Evolutionary conservation across 495 filamentous ascomycete species (phyloP).

Genomic region (Penicillium nucicola): DNA sequence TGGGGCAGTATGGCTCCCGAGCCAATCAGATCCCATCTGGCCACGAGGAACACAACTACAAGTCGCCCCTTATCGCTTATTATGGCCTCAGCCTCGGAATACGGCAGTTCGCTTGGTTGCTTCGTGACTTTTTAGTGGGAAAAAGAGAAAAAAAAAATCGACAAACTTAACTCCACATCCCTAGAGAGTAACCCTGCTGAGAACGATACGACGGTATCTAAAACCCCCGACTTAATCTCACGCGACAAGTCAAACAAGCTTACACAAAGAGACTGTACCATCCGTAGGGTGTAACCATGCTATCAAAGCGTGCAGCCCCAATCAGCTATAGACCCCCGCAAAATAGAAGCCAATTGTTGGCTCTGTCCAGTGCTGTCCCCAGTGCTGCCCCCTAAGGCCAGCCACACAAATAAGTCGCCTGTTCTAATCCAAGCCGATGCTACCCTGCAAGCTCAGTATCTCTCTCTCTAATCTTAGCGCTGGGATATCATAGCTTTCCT

Average conservation of each 20-base stretch:
- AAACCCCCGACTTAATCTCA: background rate
- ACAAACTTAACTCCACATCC: background rate
- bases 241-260: slow-evolving; percentile 1
- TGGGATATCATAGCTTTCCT: background rate
- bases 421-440: background rate
- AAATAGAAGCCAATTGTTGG: background rate
- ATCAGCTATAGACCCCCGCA: background rate
- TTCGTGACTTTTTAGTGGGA: too few species aligned
- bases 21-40: background rate
- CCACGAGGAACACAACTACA: background rate
- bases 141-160: too few species aligned
- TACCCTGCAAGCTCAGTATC: slow-evolving; percentile 4
- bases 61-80: background rate
- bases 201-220: slow-evolving; percentile 8
- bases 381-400: background rate
- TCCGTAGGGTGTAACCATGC: slow-evolving; percentile 18
- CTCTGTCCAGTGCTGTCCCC: background rate
- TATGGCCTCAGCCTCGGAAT: background rate
- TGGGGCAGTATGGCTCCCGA: too few species aligned
- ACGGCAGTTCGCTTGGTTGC: too few species aligned
- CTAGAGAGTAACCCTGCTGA: slow-evolving; percentile 1
- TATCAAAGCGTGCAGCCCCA: slow-evolving; percentile 20
- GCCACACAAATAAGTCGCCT: background rate
- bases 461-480: background rate
- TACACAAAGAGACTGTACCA: slow-evolving; percentile 2